Conservation (phyloP, 345 rosid species). For the Iberis pinnata region DNA sequence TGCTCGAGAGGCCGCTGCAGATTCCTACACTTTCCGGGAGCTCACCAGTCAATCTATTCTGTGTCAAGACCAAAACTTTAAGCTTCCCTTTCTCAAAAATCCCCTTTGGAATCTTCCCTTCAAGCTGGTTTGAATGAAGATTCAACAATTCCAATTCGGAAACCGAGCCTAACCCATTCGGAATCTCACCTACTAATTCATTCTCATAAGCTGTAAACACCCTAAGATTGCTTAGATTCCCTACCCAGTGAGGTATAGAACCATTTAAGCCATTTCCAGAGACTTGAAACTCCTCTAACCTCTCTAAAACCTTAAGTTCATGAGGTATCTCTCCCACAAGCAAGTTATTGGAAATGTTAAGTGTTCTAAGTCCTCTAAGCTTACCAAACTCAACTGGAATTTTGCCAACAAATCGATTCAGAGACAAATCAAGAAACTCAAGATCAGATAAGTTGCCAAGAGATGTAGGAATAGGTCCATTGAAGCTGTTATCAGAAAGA, state of each 20-base stretch:
- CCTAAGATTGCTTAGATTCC: slow-evolving; percentile 53
- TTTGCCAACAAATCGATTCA: slow-evolving; percentile 54
- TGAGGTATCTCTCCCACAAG: slow-evolving; percentile 66
- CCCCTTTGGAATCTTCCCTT: slow-evolving; percentile 71
- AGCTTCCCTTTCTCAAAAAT: slow-evolving; percentile 75
- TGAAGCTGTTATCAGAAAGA: slow-evolving; percentile 58
- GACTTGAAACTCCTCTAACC: slow-evolving; percentile 65
- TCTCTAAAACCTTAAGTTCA: slow-evolving; percentile 45
- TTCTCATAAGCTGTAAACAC: slow-evolving; percentile 63
- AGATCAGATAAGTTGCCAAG: slow-evolving; percentile 58
- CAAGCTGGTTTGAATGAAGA: slow-evolving; percentile 81
- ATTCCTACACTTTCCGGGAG: slow-evolving; percentile 65
- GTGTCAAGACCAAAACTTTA: slow-evolving; percentile 69
- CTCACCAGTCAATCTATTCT: slow-evolving; percentile 56
- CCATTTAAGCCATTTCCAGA: slow-evolving; percentile 63
- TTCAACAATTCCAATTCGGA: slow-evolving; percentile 67
- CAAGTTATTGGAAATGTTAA: slow-evolving; percentile 60
- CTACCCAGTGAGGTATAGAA: slow-evolving; percentile 64
- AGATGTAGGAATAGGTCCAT: slow-evolving; percentile 60
- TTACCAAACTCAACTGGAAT: slow-evolving; percentile 59
- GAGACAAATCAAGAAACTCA: slow-evolving; percentile 68
- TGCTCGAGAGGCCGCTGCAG: slow-evolving; percentile 69
- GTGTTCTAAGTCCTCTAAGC: slow-evolving; percentile 44
- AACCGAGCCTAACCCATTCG: slow-evolving; percentile 53
- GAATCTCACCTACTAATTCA: slow-evolving; percentile 55